These are phyloP conservation scores for Xylaria bambusicola DNA, from an alignment of 495 filamentous ascomycete genomes.

Conservation along the genomic window DNA sequence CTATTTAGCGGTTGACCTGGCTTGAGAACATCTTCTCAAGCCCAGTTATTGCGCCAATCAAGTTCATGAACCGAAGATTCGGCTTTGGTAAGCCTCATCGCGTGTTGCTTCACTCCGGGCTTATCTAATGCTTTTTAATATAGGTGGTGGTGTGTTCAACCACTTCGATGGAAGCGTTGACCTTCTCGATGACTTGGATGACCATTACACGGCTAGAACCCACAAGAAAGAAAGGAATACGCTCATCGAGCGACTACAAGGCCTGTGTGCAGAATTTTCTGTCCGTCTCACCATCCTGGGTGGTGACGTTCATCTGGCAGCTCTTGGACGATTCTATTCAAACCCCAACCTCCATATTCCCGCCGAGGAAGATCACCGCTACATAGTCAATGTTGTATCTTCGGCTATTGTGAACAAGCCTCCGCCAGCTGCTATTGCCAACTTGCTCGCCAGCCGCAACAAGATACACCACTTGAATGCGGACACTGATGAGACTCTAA, in stretches of 20 bases:
- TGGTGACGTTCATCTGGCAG: conserved; percentile 92
- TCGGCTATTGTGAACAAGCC: conserved; percentile 95
- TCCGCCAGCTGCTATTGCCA: conserved; percentile 82
- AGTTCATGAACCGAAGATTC: conserved; percentile 87
- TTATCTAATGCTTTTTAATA: conserved; percentile 4
- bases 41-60: conserved; percentile 80
- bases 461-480: conserved; percentile 89
- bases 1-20: conserved; percentile 78
- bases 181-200: conserved; percentile 89
- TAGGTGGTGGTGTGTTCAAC: conserved; percentile 82
- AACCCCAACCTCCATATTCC: conserved; percentile 76
- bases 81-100: conserved; percentile 55
- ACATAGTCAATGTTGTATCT: conserved; percentile 89
- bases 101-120: background rate
- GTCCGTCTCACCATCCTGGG: conserved; percentile 83
- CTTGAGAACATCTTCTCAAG: conserved; percentile 84
- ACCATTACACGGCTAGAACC: conserved; percentile 89
- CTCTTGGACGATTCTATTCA: conserved; percentile 91
- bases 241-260: conserved; percentile 73
- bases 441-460: conserved; percentile 80
- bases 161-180: conserved; percentile 89
- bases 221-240: conserved; percentile 85
- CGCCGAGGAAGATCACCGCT: conserved; percentile 85
- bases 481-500: conserved; percentile 84
- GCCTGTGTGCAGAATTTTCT: conserved; percentile 66